Evolutionary conservation across 2,329 filamentous ascomycete genomes (phyloP).

Genomic region (Aspergillus viridinutans): DNA sequence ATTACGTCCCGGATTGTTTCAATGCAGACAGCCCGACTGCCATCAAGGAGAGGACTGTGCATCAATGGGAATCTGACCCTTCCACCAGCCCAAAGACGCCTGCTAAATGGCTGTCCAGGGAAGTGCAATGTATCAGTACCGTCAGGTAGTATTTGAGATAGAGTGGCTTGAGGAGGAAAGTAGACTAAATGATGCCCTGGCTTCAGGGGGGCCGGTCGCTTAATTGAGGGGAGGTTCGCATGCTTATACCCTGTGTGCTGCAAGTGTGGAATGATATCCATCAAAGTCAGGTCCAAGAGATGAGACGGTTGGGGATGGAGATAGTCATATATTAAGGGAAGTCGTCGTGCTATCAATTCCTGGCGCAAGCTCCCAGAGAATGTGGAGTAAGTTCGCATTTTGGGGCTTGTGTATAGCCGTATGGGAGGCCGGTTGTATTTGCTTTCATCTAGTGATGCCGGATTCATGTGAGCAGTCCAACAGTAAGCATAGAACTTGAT

Average conservation of each 20-base stretch:
- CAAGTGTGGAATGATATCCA: slow-evolving; percentile 48
- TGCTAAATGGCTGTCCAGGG: slow-evolving; percentile 66
- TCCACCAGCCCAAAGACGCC: slow-evolving; percentile 88
- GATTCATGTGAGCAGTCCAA: background rate
- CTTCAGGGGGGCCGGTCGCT: slow-evolving; percentile 25
- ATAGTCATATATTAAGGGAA: slow-evolving; percentile 52
- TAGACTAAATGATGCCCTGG: slow-evolving; percentile 77
- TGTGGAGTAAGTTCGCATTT: slow-evolving; percentile 25
- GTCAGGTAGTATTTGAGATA: slow-evolving; percentile 66
- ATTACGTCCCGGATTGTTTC: slow-evolving; percentile 47
- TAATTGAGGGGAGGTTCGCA: slow-evolving; percentile 33
- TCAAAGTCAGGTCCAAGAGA: slow-evolving; percentile 61
- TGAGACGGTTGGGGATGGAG: slow-evolving; percentile 60
- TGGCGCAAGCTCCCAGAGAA: slow-evolving; percentile 37
- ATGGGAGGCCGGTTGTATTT: background rate
- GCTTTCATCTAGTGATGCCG: background rate
- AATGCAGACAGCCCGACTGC: slow-evolving; percentile 39
- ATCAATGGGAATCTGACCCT: slow-evolving; percentile 52
- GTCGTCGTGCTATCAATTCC: slow-evolving; percentile 46
- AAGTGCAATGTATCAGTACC: slow-evolving; percentile 78
- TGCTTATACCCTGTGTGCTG: slow-evolving; percentile 19
- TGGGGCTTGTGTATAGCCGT: background rate
- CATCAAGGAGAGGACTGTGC: slow-evolving; percentile 27
- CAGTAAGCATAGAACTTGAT: background rate
- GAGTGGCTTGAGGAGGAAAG: slow-evolving; percentile 68